A percentile compares a stretch with the other conserved stretches of the same genome.
Conservation (phyloP, 306 rosid species). For the Vigna reflexopilosa region DNA sequence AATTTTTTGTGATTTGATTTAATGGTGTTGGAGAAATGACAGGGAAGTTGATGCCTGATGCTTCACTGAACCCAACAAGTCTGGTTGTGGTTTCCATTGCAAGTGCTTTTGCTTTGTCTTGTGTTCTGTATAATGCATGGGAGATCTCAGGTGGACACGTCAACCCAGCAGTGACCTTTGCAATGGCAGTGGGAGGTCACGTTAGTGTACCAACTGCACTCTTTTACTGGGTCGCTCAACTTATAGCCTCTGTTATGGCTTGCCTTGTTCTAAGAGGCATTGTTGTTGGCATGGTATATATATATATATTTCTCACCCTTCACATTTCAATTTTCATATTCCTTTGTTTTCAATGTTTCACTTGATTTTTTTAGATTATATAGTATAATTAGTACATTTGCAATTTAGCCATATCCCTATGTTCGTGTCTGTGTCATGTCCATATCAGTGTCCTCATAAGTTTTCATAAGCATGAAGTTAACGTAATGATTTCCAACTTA, state of each 20-base stretch:
- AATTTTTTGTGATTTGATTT: not conserved
- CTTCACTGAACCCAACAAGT: constrained; percentile 59
- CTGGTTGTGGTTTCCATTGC: constrained; percentile 63
- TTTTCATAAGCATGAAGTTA: too few species aligned
- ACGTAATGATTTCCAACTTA: too few species aligned
- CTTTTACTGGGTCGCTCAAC: constrained; percentile 77
- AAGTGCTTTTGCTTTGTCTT: constrained; percentile 67
- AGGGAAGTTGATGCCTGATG: constrained; percentile 80
- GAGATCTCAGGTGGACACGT: constrained; percentile 85
- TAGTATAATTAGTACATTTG: too few species aligned
- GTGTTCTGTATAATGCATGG: constrained; percentile 61
- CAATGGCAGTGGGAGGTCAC: constrained; percentile 83
- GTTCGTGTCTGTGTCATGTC: too few species aligned
- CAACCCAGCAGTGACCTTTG: constrained; percentile 88
- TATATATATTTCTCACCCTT: not conserved
- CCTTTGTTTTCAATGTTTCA: not conserved
- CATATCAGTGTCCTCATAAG: too few species aligned
- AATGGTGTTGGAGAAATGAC: constrained; percentile 28
- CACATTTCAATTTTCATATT: not conserved
- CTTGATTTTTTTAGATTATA: too few species aligned
- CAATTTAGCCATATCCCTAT: too few species aligned
- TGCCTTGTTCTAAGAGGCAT: constrained; percentile 73
- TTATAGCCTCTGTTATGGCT: constrained; percentile 80
- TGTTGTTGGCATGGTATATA: constrained; percentile 74
- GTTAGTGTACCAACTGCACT: constrained; percentile 77